Evolutionary conservation across 148 eudicot species (phyloP), one percentile per base, ranked within the genome.

Genomic region (Vaccinium macrocarpon): DNA sequence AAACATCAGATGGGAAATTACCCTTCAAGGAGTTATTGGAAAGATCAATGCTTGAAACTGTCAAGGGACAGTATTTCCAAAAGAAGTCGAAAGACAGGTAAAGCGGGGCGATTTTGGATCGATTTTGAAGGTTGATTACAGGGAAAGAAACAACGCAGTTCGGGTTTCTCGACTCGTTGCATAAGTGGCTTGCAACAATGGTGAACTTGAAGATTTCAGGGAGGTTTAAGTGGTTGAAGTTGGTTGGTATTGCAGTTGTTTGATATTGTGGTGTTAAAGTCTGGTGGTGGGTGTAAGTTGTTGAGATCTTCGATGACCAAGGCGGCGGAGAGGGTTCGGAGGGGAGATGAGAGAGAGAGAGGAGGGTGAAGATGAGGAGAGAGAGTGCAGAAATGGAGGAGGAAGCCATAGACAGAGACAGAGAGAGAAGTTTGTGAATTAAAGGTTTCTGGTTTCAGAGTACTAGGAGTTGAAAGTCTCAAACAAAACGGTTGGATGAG

Each of bases 31-130:
- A 86, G 76, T 84, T 88, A 42, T 86, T 86, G 48, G 88, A 56
- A 7, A 88, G 80, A 82, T 88, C 88, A 32, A 88, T 86, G 42
- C 81, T 84, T 23, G 80, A 21, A 21, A 88, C 62, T 12, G 87
- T 82, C 12, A 84, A 82, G 84, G 90, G 88, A 57, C 90, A 88
- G 55, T 71, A 88, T 71, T 86, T 88, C 90, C 90, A 88, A 64
- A 88, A 88, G 85, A 84, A 88, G 16, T 66, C n/a, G 79, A 88
- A 88, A 53, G 90, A 88, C 15, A 88, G 51, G 78, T 88, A 88
- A n/a, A 88, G 87, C 1, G 88, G 38, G 38, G 88, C 87, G 5
- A 84, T 62, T 52, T 82, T 79, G 11, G 90, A 88, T 7, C 71
- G 87, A 80, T 81, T 66, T 55, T 35, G 68, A 16, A 88, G 88